A percentile compares a stretch with the other conserved stretches of the same genome.
Evolutionary conservation across 2,329 filamentous ascomycete species (phyloP).

Genomic region (Cryphonectria japonica): DNA sequence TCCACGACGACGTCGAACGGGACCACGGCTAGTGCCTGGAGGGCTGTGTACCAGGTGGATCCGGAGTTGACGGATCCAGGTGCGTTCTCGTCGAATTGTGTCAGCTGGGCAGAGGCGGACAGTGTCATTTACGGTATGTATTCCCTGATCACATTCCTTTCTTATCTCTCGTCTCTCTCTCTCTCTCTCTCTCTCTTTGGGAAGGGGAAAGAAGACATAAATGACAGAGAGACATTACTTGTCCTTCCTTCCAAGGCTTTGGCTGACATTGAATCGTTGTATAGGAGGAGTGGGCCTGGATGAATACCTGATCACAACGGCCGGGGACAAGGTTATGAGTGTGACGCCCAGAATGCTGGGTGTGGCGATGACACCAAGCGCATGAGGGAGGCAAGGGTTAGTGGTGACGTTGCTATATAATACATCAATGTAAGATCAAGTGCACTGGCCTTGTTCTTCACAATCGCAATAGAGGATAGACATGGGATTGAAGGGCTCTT

Average conservation of each 20-base stretch:
- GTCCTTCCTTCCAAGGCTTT: background rate
- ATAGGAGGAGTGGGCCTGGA: conserved; percentile 17
- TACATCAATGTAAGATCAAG: background rate
- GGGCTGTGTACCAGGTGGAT: conserved; percentile 40
- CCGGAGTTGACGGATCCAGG: conserved; percentile 31
- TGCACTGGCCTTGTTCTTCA: background rate
- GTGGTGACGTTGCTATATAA: background rate
- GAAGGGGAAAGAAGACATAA: no score
- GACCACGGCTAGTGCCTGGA: conserved; percentile 38
- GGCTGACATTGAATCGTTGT: background rate
- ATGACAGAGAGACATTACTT: no score
- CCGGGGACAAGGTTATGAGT: conserved; percentile 6
- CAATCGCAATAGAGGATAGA: background rate
- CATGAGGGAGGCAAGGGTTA: background rate
- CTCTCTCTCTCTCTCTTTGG: background rate
- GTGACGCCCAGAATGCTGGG: conserved; percentile 11
- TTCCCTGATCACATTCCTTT: background rate
- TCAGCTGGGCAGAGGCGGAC: conserved; percentile 12
- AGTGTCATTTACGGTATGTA: conserved; percentile 7
- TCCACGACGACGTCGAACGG: conserved; percentile 33
- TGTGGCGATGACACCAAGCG: background rate
- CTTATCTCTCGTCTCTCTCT: no score
- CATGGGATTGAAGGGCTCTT: background rate
- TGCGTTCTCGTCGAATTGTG: conserved; percentile 41
- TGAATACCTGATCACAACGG: conserved; percentile 18